Conservation (phyloP, 257 asterid genomes). For the Forsythia suspensa region DNA sequence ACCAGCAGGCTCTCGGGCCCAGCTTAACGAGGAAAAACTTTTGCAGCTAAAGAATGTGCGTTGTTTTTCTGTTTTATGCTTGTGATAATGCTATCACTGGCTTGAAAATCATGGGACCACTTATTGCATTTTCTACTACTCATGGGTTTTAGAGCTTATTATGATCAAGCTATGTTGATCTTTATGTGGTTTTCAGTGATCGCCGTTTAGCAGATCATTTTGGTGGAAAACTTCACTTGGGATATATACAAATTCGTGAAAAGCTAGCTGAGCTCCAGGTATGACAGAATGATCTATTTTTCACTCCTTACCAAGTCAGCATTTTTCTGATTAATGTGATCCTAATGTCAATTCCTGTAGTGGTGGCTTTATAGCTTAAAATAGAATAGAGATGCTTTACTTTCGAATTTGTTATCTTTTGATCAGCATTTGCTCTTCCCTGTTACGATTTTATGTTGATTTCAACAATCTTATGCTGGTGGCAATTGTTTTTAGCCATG, state of each 20-base stretch:
- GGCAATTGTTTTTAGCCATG: no score
- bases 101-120: constrained; percentile 26
- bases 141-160: background rate
- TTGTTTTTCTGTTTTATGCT: constrained; percentile 66
- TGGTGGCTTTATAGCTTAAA: no score
- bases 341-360: no score
- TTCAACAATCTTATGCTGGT: no score
- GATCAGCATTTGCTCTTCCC: no score
- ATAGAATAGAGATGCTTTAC: no score
- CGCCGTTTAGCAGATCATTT: constrained; percentile 99
- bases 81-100: constrained; percentile 46
- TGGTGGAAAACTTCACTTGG: constrained; percentile 99
- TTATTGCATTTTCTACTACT: background rate
- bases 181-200: constrained; percentile 68
- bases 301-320: constrained; percentile 2
- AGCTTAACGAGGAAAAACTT: constrained; percentile 95
- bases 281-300: constrained; percentile 20
- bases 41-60: constrained; percentile 99
- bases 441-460: no score
- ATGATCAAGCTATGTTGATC: background rate
- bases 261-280: constrained; percentile 96
- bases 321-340: background rate
- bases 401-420: no score
- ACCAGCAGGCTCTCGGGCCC: constrained; percentile 99
- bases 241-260: constrained; percentile 95